Conservation (phyloP, 257 asterid genomes). For the Lavandula angustifolia region DNA sequence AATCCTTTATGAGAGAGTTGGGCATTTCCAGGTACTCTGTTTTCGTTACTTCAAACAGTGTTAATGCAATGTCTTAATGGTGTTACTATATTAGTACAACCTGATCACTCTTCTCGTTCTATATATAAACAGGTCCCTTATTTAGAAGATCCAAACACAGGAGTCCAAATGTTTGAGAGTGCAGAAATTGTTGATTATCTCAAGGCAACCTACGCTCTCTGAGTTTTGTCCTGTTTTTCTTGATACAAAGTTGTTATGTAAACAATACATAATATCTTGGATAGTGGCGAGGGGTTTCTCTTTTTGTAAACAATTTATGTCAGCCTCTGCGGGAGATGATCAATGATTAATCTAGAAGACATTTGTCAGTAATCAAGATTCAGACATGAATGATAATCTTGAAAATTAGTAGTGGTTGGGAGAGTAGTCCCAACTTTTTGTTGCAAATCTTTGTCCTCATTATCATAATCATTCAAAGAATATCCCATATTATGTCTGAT, state of each 20-base stretch:
- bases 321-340: background rate
- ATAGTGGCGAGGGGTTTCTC: background rate
- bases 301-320: background rate
- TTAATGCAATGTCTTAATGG: background rate
- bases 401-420: slow-evolving; percentile 1
- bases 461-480: background rate
- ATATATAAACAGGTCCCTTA: slow-evolving; percentile 68
- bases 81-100: slow-evolving; percentile 5
- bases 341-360: background rate
- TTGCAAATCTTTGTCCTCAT: slow-evolving; percentile 20
- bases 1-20: slow-evolving; percentile 56
- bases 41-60: background rate
- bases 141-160: slow-evolving; percentile 92
- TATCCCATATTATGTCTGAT: background rate
- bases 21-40: slow-evolving; percentile 75
- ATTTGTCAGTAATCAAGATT: background rate
- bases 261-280: background rate
- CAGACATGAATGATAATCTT: slow-evolving; percentile 8
- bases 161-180: slow-evolving; percentile 91
- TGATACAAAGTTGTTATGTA: background rate
- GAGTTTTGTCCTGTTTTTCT: slow-evolving; percentile 24
- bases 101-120: background rate
- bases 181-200: slow-evolving; percentile 87
- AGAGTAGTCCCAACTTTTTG: slow-evolving; percentile 8
- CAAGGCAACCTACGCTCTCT: slow-evolving; percentile 72